These are phyloP conservation scores for Chaetothyriales sp. DNA, from an alignment of 2,329 filamentous ascomycete genomes.

Conservation along the genomic window DNA sequence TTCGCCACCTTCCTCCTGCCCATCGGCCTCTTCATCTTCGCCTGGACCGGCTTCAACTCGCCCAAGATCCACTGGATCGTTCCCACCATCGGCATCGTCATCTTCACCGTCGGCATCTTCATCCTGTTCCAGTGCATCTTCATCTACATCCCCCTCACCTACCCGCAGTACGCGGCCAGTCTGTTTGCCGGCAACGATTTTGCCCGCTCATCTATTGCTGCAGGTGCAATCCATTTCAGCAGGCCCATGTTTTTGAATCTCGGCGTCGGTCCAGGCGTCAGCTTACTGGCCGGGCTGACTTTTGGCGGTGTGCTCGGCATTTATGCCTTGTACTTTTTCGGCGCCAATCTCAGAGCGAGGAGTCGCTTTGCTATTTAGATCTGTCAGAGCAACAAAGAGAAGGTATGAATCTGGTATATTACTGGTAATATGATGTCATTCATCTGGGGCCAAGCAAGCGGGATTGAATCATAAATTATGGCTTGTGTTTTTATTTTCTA, in stretches of 20 bases:
- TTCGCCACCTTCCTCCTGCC: constrained; percentile 38
- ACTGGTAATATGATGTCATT: no score
- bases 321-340: constrained; percentile 23
- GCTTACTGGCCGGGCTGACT: constrained; percentile 26
- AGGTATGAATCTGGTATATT: background rate
- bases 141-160: constrained; percentile 28
- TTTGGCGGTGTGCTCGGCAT: constrained; percentile 25
- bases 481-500: no score
- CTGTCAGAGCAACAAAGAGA: background rate
- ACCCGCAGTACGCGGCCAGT: constrained; percentile 24
- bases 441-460: no score
- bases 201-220: constrained; percentile 20
- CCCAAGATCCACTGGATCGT: constrained; percentile 28
- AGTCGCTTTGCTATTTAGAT: constrained; percentile 22
- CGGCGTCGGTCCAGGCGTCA: constrained; percentile 23
- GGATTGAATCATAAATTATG: no score
- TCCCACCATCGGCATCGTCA: constrained; percentile 26
- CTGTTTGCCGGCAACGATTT: constrained; percentile 28
- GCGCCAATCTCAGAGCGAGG: constrained; percentile 21
- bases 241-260: constrained; percentile 24
- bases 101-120: constrained; percentile 28
- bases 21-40: constrained; percentile 45
- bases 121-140: constrained; percentile 32
- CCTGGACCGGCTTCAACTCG: constrained; percentile 17
- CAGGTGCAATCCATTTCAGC: constrained; percentile 25